phyloP scores from a whole-genome alignment of 352 stramenopile species.

The Globisporangium cederbergense region DNA sequence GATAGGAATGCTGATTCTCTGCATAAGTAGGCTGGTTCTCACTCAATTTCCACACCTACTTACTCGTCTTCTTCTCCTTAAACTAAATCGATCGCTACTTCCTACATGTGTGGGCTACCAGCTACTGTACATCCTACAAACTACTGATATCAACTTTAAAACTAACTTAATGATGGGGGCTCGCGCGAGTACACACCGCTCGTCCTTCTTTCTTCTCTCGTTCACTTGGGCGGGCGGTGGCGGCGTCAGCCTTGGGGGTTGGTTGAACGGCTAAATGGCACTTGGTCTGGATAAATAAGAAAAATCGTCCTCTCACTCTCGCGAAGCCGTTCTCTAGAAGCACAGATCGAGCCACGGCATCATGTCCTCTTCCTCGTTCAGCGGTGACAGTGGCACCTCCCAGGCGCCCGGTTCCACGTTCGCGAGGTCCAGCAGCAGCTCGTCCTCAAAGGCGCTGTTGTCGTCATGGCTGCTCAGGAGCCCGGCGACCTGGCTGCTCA shows the following conservation, averaged over 20 bases:
- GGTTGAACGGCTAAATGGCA: background rate
- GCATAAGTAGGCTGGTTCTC: background rate
- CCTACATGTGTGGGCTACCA: slow-evolving; percentile 9
- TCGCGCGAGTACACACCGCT: background rate
- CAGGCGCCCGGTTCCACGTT: slow-evolving; percentile 73
- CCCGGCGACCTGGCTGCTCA: slow-evolving; percentile 21
- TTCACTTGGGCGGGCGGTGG: background rate
- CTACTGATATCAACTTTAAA: slow-evolving; percentile 4
- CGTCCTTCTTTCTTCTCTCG: background rate
- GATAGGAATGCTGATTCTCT: background rate
- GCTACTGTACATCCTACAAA: slow-evolving; percentile 21
- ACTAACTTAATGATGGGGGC: slow-evolving; percentile 13
- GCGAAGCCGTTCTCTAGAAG: slow-evolving; percentile 43
- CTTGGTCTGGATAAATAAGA: slow-evolving; percentile 41
- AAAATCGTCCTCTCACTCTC: slow-evolving; percentile 5
- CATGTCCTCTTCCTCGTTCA: slow-evolving; percentile 83
- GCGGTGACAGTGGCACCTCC: slow-evolving; percentile 75
- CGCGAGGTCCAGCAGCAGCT: slow-evolving; percentile 67
- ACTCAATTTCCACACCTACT: background rate
- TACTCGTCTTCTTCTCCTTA: slow-evolving; percentile 12
- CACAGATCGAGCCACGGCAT: slow-evolving; percentile 83
- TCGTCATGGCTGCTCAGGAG: slow-evolving; percentile 30
- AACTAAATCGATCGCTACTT: slow-evolving; percentile 1
- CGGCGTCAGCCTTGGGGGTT: background rate
- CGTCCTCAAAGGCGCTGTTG: slow-evolving; percentile 50